Conservation (phyloP, 2,329 filamentous ascomycete genomes). For the Eurotiales sp. region DNA sequence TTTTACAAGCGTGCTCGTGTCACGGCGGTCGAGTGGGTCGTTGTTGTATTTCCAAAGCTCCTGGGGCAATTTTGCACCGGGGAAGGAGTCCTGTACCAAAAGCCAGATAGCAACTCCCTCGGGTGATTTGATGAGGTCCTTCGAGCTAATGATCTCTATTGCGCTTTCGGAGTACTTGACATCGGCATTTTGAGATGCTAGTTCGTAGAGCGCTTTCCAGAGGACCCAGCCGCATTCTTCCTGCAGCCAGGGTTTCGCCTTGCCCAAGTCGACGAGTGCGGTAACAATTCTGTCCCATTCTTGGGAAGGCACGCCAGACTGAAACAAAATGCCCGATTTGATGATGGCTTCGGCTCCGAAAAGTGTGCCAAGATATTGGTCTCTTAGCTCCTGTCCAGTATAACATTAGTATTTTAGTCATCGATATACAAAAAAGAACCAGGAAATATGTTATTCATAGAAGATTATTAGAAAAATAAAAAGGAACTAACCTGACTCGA, state of each 20-base stretch:
- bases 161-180: slow-evolving; percentile 57
- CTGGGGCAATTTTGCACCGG: slow-evolving; percentile 60
- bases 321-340: slow-evolving; percentile 69
- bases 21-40: slow-evolving; percentile 68
- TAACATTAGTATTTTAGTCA: slow-evolving; percentile 34
- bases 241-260: slow-evolving; percentile 82
- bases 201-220: slow-evolving; percentile 64
- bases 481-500: background rate
- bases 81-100: slow-evolving; percentile 61
- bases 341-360: slow-evolving; percentile 87
- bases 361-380: slow-evolving; percentile 78
- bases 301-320: slow-evolving; percentile 48
- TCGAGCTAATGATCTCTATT: slow-evolving; percentile 58
- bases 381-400: slow-evolving; percentile 85
- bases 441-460: no score
- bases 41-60: slow-evolving; percentile 66
- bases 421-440: background rate
- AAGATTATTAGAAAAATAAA: no score
- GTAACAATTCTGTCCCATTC: slow-evolving; percentile 62
- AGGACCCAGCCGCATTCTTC: slow-evolving; percentile 84
- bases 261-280: slow-evolving; percentile 67
- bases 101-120: slow-evolving; percentile 92
- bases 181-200: slow-evolving; percentile 35
- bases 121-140: slow-evolving; percentile 71
- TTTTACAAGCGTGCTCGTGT: slow-evolving; percentile 65